phyloP scores from a whole-genome alignment of 108 stramenopile genomes.

The Parmales sp. region DNA sequence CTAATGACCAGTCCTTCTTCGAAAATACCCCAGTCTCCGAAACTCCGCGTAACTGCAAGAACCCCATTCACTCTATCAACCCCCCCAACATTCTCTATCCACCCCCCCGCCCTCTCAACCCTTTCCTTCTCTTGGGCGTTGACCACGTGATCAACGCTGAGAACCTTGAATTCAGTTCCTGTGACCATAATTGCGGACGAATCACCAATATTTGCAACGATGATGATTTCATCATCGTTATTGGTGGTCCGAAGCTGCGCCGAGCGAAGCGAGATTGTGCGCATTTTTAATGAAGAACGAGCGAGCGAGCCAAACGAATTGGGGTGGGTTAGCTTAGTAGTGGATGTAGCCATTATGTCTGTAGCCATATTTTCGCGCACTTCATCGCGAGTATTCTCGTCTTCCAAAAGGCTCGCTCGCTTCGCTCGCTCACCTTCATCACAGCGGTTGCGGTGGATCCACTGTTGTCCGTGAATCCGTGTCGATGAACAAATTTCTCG shows the following conservation, averaged over 20 bases:
- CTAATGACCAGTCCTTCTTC: neutral
- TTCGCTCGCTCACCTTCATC: too few relatives aligned
- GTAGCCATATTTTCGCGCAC: too few relatives aligned
- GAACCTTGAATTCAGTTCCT: constrained; percentile 26
- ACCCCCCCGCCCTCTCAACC: constrained; percentile 56
- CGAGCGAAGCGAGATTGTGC: too few relatives aligned
- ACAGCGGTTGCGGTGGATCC: constrained; percentile 69
- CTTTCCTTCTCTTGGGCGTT: constrained; percentile 42
- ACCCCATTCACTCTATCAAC: constrained; percentile 74
- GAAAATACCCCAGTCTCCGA: constrained; percentile 60
- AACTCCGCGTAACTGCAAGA: constrained; percentile 71
- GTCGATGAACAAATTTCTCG: constrained; percentile 42
- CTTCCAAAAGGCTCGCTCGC: too few relatives aligned
- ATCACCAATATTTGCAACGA: constrained; percentile 82
- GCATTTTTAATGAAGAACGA: too few relatives aligned
- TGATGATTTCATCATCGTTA: constrained; percentile 40
- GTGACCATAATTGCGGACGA: constrained; percentile 60
- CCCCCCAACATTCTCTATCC: constrained; percentile 44
- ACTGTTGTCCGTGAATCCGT: constrained; percentile 51
- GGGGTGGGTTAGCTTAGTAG: too few relatives aligned
- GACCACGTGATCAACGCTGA: constrained; percentile 74
- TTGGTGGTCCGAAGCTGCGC: too few relatives aligned
- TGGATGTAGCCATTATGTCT: too few relatives aligned
- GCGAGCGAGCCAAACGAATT: too few relatives aligned
- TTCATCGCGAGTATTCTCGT: too few relatives aligned